These are phyloP conservation scores for Talaromyces sp. DNA, from an alignment of 2,329 filamentous ascomycete genomes.

Conservation along the genomic window DNA sequence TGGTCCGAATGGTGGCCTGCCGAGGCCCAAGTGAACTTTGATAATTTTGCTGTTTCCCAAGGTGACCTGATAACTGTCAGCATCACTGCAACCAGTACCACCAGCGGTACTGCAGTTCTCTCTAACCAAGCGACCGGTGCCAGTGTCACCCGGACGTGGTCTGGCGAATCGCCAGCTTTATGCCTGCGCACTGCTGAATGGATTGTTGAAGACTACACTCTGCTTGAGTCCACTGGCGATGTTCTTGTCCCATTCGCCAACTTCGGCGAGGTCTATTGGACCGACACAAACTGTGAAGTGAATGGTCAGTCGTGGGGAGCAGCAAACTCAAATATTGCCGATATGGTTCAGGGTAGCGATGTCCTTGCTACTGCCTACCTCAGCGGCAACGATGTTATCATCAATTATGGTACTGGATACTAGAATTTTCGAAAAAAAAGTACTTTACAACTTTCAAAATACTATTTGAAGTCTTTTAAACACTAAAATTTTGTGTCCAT, in stretches of 20 bases:
- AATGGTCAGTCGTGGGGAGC: constrained; percentile 3
- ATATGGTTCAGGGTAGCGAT: constrained; percentile 6
- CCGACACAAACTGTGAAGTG: background rate
- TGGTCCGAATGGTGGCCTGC: constrained; percentile 10
- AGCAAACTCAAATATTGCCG: constrained; percentile 4
- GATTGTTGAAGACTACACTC: constrained; percentile 8
- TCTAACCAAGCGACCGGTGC: background rate
- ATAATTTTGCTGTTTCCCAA: constrained; percentile 5
- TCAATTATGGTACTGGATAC: constrained; percentile 9
- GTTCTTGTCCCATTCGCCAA: constrained; percentile 3
- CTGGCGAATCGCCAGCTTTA: constrained; percentile 2
- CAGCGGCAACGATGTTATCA: constrained; percentile 7
- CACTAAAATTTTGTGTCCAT: background rate
- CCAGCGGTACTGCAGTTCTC: constrained; percentile 4
- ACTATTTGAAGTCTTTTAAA: no score
- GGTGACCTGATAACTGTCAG: constrained; percentile 6
- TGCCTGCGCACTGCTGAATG: constrained; percentile 6
- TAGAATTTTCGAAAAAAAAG: background rate
- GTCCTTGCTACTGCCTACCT: constrained; percentile 7
- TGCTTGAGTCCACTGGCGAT: background rate
- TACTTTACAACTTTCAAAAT: background rate
- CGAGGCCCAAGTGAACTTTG: constrained; percentile 1
- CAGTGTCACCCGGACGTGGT: constrained; percentile 4
- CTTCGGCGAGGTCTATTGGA: constrained; percentile 6
- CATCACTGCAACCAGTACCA: constrained; percentile 7